These are phyloP conservation scores for Camelina neglecta DNA, from an alignment of 345 rosid species.

Conservation along the genomic window DNA sequence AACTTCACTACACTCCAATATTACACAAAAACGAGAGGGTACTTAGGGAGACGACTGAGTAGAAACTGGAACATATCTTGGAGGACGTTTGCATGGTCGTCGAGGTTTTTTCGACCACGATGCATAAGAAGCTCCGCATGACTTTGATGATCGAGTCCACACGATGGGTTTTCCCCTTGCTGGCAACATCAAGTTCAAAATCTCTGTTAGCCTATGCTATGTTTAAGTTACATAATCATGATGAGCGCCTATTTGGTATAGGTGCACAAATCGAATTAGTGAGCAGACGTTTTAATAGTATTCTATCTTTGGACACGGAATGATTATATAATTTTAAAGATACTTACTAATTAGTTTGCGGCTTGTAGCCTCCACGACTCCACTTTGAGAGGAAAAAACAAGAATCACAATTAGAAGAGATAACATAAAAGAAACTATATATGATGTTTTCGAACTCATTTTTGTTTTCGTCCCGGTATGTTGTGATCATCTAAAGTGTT, in stretches of 20 bases:
- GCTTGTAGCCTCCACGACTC: not conserved
- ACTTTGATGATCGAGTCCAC: not conserved
- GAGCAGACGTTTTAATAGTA: too few relatives aligned
- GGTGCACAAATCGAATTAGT: too few relatives aligned
- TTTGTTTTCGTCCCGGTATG: too few relatives aligned
- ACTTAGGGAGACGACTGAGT: constrained; percentile 15
- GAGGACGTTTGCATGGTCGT: constrained; percentile 14
- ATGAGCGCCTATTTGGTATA: too few relatives aligned
- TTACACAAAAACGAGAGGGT: not conserved
- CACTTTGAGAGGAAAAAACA: too few relatives aligned
- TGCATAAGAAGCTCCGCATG: constrained; percentile 18
- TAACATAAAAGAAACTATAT: too few relatives aligned
- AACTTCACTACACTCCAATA: not conserved
- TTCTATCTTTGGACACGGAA: too few relatives aligned
- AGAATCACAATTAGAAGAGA: too few relatives aligned
- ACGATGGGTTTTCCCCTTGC: not conserved
- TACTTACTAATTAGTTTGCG: not conserved
- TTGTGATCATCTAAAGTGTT: not conserved
- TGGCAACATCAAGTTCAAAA: not conserved
- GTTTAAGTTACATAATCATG: too few relatives aligned
- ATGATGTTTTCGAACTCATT: too few relatives aligned
- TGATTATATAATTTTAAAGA: too few relatives aligned
- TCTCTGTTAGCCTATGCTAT: too few relatives aligned
- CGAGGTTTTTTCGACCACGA: not conserved
- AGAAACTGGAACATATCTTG: not conserved